These are phyloP conservation scores for Crataegus laevigata DNA, from an alignment of 306 rosid genomes.

Conservation along the genomic window DNA sequence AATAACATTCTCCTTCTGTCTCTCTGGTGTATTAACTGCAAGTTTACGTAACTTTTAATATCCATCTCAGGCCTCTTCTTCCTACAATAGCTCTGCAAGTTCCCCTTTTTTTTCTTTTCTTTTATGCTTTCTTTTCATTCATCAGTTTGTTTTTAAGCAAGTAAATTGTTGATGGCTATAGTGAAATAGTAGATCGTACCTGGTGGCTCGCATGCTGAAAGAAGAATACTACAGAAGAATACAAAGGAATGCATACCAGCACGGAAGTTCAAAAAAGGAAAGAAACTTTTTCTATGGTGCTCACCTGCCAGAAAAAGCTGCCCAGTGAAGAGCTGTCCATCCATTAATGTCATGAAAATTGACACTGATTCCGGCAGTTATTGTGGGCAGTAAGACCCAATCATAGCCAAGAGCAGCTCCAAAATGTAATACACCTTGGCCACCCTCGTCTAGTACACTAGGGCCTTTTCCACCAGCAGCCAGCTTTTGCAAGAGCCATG, in stretches of 20 bases:
- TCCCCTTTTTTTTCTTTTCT: not conserved
- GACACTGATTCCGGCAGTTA: slow-evolving; percentile 67
- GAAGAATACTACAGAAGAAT: not conserved
- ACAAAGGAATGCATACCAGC: not conserved
- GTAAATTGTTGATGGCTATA: not conserved
- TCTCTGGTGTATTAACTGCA: not conserved
- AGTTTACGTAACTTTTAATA: not conserved
- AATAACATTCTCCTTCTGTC: not conserved
- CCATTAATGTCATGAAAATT: slow-evolving; percentile 87
- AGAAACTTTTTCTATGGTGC: slow-evolving; percentile 1
- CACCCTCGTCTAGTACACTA: slow-evolving; percentile 58
- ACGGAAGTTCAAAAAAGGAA: not conserved
- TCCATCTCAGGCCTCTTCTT: not conserved
- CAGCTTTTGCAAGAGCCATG: slow-evolving; percentile 72
- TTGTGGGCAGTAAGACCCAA: slow-evolving; percentile 77
- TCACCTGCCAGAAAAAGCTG: slow-evolving; percentile 86
- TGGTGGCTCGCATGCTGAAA: not conserved
- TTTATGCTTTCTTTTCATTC: too few species aligned
- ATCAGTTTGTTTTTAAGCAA: not conserved
- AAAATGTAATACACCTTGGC: slow-evolving; percentile 86
- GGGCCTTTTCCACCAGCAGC: slow-evolving; percentile 87
- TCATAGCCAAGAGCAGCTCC: slow-evolving; percentile 86
- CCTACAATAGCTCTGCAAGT: not conserved
- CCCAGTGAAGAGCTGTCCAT: slow-evolving; percentile 98
- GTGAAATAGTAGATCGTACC: not conserved